Evolutionary conservation across 2,329 filamentous ascomycete genomes (phyloP).

Genomic region (Stachybotrys chlorohalonatus): DNA sequence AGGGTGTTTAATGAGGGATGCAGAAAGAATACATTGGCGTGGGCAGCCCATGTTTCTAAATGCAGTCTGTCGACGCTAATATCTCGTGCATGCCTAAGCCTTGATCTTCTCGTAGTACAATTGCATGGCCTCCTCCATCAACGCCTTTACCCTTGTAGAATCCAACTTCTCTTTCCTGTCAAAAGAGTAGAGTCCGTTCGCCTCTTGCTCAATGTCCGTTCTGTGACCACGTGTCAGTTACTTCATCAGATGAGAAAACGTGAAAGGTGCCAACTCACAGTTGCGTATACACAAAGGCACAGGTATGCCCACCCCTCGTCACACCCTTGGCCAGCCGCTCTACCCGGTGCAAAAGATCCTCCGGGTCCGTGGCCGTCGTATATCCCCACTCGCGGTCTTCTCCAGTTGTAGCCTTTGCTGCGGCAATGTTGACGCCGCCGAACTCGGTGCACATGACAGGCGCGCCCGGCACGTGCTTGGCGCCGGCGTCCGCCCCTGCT

Average conservation of each 20-base stretch:
- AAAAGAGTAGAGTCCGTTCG: conserved; percentile 57
- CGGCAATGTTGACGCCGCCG: conserved; percentile 58
- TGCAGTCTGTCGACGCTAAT: background rate
- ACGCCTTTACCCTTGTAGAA: conserved; percentile 43
- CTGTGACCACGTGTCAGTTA: conserved; percentile 12
- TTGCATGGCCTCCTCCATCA: conserved; percentile 44
- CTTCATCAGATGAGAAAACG: background rate
- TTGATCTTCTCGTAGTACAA: conserved; percentile 31
- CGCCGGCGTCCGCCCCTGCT: conserved; percentile 32
- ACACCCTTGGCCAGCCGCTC: conserved; percentile 51
- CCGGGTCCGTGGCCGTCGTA: conserved; percentile 52
- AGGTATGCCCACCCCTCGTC: conserved; percentile 45
- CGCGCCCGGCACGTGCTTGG: conserved; percentile 41
- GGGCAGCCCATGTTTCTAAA: background rate
- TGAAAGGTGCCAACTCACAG: conserved; percentile 31
- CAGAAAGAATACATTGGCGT: no score
- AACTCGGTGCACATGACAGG: conserved; percentile 61
- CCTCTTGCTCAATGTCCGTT: conserved; percentile 57
- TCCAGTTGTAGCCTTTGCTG: conserved; percentile 25
- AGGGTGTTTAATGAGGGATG: no score
- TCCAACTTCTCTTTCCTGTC: conserved; percentile 53
- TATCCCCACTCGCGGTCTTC: conserved; percentile 56
- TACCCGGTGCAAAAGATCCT: conserved; percentile 49
- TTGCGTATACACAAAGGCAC: conserved; percentile 59
- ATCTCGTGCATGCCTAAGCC: background rate